These are phyloP conservation scores for Pestalotiopsis sp. DNA, from an alignment of 2,329 filamentous ascomycete species.

Conservation along the genomic window DNA sequence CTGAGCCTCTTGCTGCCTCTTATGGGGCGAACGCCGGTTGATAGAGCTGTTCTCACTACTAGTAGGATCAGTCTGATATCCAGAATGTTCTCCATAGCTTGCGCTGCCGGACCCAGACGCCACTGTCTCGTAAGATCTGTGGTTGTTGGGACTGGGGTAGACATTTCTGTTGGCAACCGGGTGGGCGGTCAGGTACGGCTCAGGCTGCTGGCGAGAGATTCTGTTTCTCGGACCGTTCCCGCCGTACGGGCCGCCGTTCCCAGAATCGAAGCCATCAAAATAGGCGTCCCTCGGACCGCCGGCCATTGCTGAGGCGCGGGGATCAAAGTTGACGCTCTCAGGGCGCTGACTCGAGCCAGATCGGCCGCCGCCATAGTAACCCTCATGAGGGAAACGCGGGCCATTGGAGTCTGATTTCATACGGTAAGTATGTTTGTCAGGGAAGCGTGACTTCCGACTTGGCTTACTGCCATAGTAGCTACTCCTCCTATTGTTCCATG, in stretches of 20 bases:
- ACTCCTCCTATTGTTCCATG: conserved; percentile 55
- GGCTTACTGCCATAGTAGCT: conserved; percentile 31
- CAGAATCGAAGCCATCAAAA: conserved; percentile 38
- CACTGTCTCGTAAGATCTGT: conserved; percentile 85
- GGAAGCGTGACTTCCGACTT: conserved; percentile 10
- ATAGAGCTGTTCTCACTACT: conserved; percentile 93
- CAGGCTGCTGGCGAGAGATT: conserved; percentile 47
- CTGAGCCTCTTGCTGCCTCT: conserved; percentile 54
- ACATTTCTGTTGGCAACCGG: conserved; percentile 45
- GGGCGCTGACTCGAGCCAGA: conserved; percentile 40
- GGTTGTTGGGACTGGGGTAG: conserved; percentile 63
- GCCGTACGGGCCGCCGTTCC: conserved; percentile 31
- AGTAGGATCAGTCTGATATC: conserved; percentile 80
- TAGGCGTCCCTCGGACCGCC: conserved; percentile 40
- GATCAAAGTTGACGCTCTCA: conserved; percentile 44
- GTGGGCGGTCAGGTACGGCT: conserved; percentile 44
- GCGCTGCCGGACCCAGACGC: conserved; percentile 72
- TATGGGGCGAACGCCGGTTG: conserved; percentile 67
- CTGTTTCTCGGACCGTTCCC: conserved; percentile 33
- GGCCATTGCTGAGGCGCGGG: conserved; percentile 32
- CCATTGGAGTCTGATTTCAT: conserved; percentile 35
- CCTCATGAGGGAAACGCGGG: conserved; percentile 52
- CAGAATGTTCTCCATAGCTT: conserved; percentile 72
- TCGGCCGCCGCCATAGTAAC: conserved; percentile 51
- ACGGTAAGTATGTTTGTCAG: conserved; percentile 17